Evolutionary conservation across 495 filamentous ascomycete species (phyloP).

Genomic region (Pseudoneurospora amorphoporcata): DNA sequence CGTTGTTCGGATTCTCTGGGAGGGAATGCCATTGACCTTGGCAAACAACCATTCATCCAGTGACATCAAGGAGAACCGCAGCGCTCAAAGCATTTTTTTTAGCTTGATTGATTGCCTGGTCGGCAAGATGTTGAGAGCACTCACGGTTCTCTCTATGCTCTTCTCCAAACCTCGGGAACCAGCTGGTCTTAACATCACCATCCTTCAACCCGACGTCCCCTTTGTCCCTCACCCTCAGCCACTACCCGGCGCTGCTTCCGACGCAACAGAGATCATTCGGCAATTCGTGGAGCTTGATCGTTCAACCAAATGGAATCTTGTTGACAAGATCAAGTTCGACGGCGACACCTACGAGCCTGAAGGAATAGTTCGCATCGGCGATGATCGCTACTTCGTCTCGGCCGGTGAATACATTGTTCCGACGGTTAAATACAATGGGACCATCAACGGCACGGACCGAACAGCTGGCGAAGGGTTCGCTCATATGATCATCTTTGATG

Average conservation of each 20-base stretch:
- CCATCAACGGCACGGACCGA: slow-evolving; percentile 24
- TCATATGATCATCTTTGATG: slow-evolving; percentile 25
- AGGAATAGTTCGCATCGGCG: slow-evolving; percentile 23
- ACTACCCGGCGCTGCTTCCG: slow-evolving; percentile 16
- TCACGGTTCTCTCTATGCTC: not conserved
- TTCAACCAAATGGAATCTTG: slow-evolving; percentile 21
- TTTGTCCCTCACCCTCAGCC: slow-evolving; percentile 16
- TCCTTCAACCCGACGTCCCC: slow-evolving; percentile 2
- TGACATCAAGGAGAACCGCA: not conserved
- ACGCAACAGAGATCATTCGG: slow-evolving; percentile 21
- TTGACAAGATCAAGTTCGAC: slow-evolving; percentile 24
- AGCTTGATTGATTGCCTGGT: not conserved
- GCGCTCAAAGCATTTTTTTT: too few species aligned
- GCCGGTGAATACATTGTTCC: slow-evolving; percentile 19
- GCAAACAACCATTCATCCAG: not conserved
- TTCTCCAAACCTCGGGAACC: not conserved
- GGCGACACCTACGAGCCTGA: slow-evolving; percentile 31
- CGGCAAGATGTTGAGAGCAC: not conserved
- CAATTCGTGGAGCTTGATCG: slow-evolving; percentile 19
- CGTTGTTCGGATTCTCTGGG: not conserved
- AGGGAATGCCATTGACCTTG: not conserved
- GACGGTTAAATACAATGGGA: slow-evolving; percentile 15
- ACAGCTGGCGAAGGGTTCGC: slow-evolving; percentile 23
- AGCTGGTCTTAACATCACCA: slow-evolving; percentile 6
- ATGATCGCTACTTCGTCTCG: slow-evolving; percentile 24